Base-by-base conservation (phyloP, 1,284 basidiomycete species). In the Ganoderma leucocontextum region DNA sequence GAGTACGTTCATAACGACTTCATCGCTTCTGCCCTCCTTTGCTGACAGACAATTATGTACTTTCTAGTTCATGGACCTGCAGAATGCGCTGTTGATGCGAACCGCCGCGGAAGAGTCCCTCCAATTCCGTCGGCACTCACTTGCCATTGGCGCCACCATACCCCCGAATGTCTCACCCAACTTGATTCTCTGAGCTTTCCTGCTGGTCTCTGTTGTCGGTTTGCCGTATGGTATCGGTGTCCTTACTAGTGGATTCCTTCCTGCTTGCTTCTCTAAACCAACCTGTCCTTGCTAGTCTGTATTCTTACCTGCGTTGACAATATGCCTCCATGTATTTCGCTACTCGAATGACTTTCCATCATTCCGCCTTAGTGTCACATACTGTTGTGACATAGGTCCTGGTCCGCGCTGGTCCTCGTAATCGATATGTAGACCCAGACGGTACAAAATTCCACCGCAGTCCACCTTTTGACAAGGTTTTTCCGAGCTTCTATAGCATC, bases 1-100 rank as follows among this genome's bases (percentile, higher is more conserved):
- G 81, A 72, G 90, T 90, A 71, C 65, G 82, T 73, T 17, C 17
- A 22, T 8, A 10, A n/a, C 8, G n/a, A 12, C 35, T 25, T 39
- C n/a, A 12, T 4, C 2, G 7, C 39, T 60, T 52, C 53, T 36
- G 62, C 49, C 22, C 36, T 62, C 39, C 17, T 63, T 17, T 44
- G 42, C 35, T 25, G 36, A 42, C 22, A 13, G 17, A 10, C 13
- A 42, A 12, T 41, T 60, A 8, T 60, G 12, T n/a, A 35, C 29
- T 38, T 60, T 19, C 17, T 53, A 80, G 79, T 79, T 76, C 66
- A 65, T 78, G 60, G 68, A 75, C 10, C 70, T 80, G 47, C 74
- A 76, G 52, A 73, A 74, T 10, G 70, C 70, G 44, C 22, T 74
- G 19, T 52, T 71, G 10, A 65, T 69, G 69, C 72, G 68, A 1